phyloP scores from a whole-genome alignment of 345 rosid species.

The Ailanthus altissimus region DNA sequence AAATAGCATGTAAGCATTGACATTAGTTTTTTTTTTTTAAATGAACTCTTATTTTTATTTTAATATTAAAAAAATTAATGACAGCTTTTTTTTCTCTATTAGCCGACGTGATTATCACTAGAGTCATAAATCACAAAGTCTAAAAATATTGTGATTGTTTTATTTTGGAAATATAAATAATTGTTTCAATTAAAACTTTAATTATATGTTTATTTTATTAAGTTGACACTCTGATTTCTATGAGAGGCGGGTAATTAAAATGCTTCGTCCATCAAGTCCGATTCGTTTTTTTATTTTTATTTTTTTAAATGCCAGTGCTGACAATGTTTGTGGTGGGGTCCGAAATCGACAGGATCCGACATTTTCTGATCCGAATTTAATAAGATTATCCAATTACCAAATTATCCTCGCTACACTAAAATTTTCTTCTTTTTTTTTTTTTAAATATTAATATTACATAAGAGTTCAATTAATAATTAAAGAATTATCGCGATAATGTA shows the following conservation, averaged over 20 bases:
- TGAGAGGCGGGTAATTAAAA: background rate
- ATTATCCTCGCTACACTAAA: background rate
- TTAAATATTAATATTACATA: too few relatives aligned
- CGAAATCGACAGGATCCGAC: slow-evolving; percentile 8
- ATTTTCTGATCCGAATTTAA: background rate
- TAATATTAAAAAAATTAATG: background rate
- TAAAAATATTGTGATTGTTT: background rate
- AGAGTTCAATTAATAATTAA: too few relatives aligned
- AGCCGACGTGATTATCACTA: background rate
- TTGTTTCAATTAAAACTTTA: background rate
- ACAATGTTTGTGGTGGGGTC: background rate
- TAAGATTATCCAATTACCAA: background rate
- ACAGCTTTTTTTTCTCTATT: background rate
- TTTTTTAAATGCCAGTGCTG: background rate
- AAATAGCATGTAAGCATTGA: background rate
- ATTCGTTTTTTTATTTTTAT: too few relatives aligned
- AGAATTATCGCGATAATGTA: too few relatives aligned
- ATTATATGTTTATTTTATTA: background rate
- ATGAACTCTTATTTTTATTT: too few relatives aligned
- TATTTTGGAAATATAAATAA: background rate
- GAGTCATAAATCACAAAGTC: background rate
- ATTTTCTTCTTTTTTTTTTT: too few relatives aligned
- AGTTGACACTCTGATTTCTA: background rate
- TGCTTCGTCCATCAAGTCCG: slow-evolving; percentile 16
- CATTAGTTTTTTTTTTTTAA: too few relatives aligned